Conservation (phyloP, 331 rosid species). For the Cucumis variabilis region DNA sequence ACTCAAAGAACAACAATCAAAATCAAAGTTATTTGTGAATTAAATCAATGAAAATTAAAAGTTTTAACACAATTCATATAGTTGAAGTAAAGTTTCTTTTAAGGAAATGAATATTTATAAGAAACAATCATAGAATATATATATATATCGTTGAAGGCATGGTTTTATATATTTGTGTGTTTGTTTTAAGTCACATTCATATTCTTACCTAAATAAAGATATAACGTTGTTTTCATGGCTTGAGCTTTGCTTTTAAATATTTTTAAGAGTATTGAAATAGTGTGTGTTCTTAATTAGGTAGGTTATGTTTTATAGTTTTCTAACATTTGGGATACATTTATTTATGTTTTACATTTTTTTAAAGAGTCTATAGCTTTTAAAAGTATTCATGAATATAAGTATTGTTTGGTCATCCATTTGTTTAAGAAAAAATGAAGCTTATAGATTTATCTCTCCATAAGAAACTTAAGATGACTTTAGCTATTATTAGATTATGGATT, state of each 20-base stretch:
- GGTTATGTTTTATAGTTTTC: no score
- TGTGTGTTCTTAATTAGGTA: neutral
- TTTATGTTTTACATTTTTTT: neutral
- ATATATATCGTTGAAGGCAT: no score
- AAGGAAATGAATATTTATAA: neutral
- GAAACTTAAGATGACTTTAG: no score
- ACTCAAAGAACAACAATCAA: neutral
- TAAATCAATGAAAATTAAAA: neutral
- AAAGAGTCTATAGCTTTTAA: neutral
- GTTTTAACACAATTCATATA: neutral
- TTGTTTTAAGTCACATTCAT: neutral
- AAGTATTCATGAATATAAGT: neutral
- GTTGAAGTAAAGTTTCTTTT: neutral
- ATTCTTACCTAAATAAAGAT: conserved; percentile 1
- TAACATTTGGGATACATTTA: no score
- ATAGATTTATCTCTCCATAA: no score
- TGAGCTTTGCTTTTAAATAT: neutral
- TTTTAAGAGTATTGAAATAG: neutral
- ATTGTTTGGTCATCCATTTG: no score
- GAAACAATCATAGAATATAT: neutral
- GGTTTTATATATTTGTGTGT: neutral
- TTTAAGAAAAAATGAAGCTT: no score
- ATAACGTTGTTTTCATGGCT: neutral
- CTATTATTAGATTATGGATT: no score
- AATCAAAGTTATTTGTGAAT: neutral